Base-by-base conservation (phyloP, 179 eudicot species). In the Beta macrorhiza region DNA sequence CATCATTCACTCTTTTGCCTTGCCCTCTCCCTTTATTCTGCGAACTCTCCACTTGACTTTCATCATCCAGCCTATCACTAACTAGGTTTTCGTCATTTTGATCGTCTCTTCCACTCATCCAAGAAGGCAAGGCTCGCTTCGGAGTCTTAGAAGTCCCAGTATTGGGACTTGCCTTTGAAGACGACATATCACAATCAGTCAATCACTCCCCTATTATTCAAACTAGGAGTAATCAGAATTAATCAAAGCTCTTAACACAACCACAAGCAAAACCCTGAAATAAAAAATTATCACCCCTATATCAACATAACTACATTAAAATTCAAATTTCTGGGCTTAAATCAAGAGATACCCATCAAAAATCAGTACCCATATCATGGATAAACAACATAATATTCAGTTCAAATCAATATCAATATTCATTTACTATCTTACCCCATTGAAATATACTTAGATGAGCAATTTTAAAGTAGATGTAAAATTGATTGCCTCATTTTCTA, bases 41-140 rank as follows among this genome's bases (percentile, higher is more conserved):
- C 7, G 78, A 56, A 61, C 58, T 79, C 42, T 79, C 71, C 73
- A 55, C 85, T 78, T 80, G 82, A 61, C 70, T 83, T 62, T 82
- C 78, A 81, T 85, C 84, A 80, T 47, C 49, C 32, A 47, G 14
- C 80, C 59, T 78, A 72, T 56, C 91, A 86, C 78, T 83, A 59
- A 58, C 80, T 37, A 77, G 82, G 59, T 87, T 78, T 62, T 83
- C 85, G 25, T 77, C 88, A 51, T 75, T 82, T 71, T 73, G 85
- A 61, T 86, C 82, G 14, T 85, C 87, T 86, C 89, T 88, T n/a
- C 92, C 86, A 82, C 90, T 90, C 93, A 96, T 94, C 99, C 98
- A 96, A 32, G 97, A 90, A 53, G 99, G 98, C 53, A 96, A 87
- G 77, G 89, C 92, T 76, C 99, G 86, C 81, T 85, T 25, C 89